Evolutionary conservation across 2,329 filamentous ascomycete species (phyloP), one percentile per base, ranked within the genome.

Genomic region (Chalaropsis ovoidea): DNA sequence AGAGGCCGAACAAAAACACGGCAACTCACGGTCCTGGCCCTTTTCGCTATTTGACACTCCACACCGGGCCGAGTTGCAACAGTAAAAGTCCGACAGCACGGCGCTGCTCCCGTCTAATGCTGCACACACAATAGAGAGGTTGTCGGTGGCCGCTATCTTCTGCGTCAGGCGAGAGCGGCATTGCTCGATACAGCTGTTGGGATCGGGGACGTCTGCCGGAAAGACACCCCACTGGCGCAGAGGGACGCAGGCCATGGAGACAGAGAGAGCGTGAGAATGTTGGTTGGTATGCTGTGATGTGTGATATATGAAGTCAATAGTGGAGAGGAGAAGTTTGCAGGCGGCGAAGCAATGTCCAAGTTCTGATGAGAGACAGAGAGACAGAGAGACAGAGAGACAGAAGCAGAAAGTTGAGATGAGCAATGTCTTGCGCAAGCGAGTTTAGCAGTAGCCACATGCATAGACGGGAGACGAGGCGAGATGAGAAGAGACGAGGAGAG

Each of bases 21-120:
- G 17, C n/a, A 49, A 35, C 41, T 61, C n/a, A 69, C 68, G 68
- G 61, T 69, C 68, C 24, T 68, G 65, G 13, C 67, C 67, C 11
- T 27, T 47, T 8, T 42, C 24, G 11, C 58, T 62, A 39, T 67
- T 66, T 8, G 62, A 67, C 15, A 69, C 68, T 8, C 68, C 67
- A 39, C 67, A 69, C 10, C 65, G 65, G 22, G 62, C 65, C 3
- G 68, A 69, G 43, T 68, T 64, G 19, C 68, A 69, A 22, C 68
- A 69, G 42, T 69, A 69, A 15, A 69, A 62, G n/a, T 65, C 61
- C 1, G 31, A 31, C 27, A 68, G 43, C 3, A 27, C 35, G 6
- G 47, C 27, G 24, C 49, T 45, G 22, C 52, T 56, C 8, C 19
- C 39, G 54, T 42, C 41, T 19, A 68, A 60, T 10, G 62, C 63